phyloP scores from a whole-genome alignment of 208 protist genomes.

The Crithidia sp. region DNA sequence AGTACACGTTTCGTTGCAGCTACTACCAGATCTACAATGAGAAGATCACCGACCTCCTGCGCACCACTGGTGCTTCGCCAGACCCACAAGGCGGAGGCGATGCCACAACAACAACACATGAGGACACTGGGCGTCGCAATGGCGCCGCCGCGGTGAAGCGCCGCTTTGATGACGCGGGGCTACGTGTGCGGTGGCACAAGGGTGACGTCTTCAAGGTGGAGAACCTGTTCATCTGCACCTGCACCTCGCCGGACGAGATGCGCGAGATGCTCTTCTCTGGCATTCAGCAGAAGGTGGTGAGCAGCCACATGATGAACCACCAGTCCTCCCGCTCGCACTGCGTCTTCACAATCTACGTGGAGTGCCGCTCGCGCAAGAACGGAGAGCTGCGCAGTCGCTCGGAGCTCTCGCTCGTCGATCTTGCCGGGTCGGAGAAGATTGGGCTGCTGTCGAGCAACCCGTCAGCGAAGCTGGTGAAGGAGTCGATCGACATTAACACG shows the following conservation, averaged over 20 bases:
- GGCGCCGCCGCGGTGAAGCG: constrained; percentile 1
- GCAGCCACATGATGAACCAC: constrained; percentile 85
- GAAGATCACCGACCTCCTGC: constrained; percentile 82
- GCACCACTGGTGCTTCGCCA: constrained; percentile 15
- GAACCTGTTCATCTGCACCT: constrained; percentile 88
- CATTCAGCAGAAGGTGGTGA: constrained; percentile 77
- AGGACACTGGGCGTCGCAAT: background rate
- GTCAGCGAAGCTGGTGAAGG: constrained; percentile 58
- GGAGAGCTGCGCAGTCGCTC: constrained; percentile 47
- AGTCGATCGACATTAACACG: constrained; percentile 93
- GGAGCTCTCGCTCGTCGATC: constrained; percentile 90
- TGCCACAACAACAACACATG: background rate
- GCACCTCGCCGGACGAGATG: constrained; percentile 68
- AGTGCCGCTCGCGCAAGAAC: constrained; percentile 41
- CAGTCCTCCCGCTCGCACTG: constrained; percentile 94
- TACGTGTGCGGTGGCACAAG: constrained; percentile 67
- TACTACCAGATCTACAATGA: constrained; percentile 95
- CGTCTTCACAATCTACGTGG: constrained; percentile 89
- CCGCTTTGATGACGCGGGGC: constrained; percentile 27
- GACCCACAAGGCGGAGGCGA: constrained; percentile 5
- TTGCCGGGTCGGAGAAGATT: constrained; percentile 93
- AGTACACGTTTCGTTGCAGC: constrained; percentile 83
- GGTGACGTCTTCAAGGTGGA: constrained; percentile 85
- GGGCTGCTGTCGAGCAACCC: constrained; percentile 56
- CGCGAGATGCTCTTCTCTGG: constrained; percentile 77